Conservation (phyloP, 2,329 filamentous ascomycete species). For the Fusarium annulatum region DNA sequence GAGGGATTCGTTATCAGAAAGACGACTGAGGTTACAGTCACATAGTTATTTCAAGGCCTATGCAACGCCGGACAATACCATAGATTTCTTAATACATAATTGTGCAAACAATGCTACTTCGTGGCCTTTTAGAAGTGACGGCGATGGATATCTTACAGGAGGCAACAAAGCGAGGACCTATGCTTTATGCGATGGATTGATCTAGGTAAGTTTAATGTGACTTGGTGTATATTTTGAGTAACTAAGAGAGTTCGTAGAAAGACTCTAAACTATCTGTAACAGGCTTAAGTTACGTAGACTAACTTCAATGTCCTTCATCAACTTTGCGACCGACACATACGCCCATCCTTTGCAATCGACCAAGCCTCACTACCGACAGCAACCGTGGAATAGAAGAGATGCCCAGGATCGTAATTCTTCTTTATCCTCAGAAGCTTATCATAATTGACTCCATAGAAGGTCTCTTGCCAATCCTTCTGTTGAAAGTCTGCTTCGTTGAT, state of each 20-base stretch:
- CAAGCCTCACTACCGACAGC: slow-evolving; percentile 64
- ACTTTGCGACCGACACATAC: slow-evolving; percentile 19
- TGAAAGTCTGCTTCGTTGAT: slow-evolving; percentile 64
- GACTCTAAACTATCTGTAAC: too few relatives aligned
- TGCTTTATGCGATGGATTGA: rapidly evolving
- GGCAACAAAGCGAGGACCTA: too few relatives aligned
- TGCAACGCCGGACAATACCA: rapidly evolving
- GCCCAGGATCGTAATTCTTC: slow-evolving; percentile 59
- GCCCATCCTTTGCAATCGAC: slow-evolving; percentile 38
- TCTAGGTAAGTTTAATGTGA: neutral
- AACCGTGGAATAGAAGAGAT: slow-evolving; percentile 59
- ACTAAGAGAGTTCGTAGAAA: too few relatives aligned
- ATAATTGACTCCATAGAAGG: slow-evolving; percentile 62
- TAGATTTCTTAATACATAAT: neutral
- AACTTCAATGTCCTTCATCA: neutral
- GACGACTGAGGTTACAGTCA: slow-evolving; percentile 35
- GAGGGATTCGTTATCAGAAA: slow-evolving; percentile 35
- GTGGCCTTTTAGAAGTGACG: rapidly evolving
- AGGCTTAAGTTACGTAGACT: too few relatives aligned
- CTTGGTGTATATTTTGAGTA: too few relatives aligned
- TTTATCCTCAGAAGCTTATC: slow-evolving; percentile 56
- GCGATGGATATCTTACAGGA: rapidly evolving
- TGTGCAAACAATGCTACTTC: neutral
- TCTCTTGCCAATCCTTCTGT: slow-evolving; percentile 55
- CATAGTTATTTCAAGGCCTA: rapidly evolving